Evolutionary conservation across 108 stramenopile genomes (phyloP).

Genomic region (Parietichytrium sp.): DNA sequence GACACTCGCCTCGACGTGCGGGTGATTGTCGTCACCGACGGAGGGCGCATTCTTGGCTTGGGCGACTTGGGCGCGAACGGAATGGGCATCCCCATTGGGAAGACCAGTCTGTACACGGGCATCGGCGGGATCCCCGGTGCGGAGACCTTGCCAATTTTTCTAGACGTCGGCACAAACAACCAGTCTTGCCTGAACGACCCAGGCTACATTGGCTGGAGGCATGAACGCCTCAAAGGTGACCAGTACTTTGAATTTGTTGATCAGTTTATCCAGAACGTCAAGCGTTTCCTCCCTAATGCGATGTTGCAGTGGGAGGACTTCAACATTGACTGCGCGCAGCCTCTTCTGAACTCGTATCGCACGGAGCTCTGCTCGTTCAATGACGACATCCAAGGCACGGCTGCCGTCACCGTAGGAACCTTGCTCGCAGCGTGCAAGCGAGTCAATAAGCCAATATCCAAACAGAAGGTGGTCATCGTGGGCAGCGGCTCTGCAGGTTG

Average conservation of each 20-base stretch:
- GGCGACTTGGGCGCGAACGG: constrained; percentile 95
- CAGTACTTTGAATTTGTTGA: constrained; percentile 82
- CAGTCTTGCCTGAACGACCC: constrained; percentile 77
- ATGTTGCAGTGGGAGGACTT: constrained; percentile 98
- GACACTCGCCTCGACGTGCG: constrained; percentile 67
- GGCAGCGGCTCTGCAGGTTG: constrained; percentile 89
- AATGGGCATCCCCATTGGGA: constrained; percentile 92
- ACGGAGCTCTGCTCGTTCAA: constrained; percentile 87
- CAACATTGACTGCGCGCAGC: constrained; percentile 67
- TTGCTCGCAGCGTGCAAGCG: constrained; percentile 74
- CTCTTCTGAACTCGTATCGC: constrained; percentile 85
- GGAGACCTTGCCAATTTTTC: constrained; percentile 84
- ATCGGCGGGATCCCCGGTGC: constrained; percentile 95
- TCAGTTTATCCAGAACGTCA: constrained; percentile 91
- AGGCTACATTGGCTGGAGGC: constrained; percentile 84
- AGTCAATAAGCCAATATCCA: constrained; percentile 70
- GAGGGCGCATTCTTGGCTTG: constrained; percentile 87
- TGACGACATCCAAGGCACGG: constrained; percentile 98
- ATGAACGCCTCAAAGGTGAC: constrained; percentile 72
- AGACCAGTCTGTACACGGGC: constrained; percentile 87
- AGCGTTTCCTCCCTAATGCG: constrained; percentile 85
- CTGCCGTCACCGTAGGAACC: constrained; percentile 79
- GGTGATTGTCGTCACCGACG: constrained; percentile 95
- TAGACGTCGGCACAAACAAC: constrained; percentile 97
- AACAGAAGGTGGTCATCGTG: constrained; percentile 81